Percentiles rank a stretch among this genome's conserved stretches.
Conservation (phyloP, 83 land plant species). For the Diphasiastrum complanatum region DNA sequence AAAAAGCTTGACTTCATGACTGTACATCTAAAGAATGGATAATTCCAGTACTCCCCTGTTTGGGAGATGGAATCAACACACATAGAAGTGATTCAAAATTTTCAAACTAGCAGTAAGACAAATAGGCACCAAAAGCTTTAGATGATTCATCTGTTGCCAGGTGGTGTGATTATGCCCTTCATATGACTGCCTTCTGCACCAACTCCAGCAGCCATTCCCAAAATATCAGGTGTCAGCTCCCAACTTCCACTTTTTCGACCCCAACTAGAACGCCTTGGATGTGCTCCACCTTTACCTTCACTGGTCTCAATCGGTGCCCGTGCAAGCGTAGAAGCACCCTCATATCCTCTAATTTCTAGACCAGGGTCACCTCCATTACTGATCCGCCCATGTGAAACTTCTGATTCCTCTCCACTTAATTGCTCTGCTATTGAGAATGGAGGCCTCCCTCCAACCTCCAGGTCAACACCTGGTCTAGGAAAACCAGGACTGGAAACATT, state of each 20-base stretch:
- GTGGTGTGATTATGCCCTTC: constrained; percentile 23
- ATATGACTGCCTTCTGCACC: constrained; percentile 3
- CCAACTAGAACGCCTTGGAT: constrained; percentile 87
- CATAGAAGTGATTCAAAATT: too few relatives aligned
- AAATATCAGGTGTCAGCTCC: constrained; percentile 85
- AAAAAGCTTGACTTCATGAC: too few relatives aligned
- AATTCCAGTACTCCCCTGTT: too few relatives aligned
- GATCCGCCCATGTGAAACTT: constrained; percentile 30
- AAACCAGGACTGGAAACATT: constrained; percentile 23
- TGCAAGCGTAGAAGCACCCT: neutral
- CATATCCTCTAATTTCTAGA: constrained; percentile 19
- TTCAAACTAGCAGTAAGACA: too few relatives aligned
- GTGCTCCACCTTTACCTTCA: constrained; percentile 20
- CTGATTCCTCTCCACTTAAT: constrained; percentile 29
- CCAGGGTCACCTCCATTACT: constrained; percentile 35
- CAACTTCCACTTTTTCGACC: constrained; percentile 94
- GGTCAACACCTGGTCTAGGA: constrained; percentile 48
- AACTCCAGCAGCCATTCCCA: constrained; percentile 53
- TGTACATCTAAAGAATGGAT: too few relatives aligned
- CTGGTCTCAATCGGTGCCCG: constrained; percentile 15
- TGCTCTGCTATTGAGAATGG: constrained; percentile 30
- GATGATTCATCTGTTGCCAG: constrained; percentile 23
- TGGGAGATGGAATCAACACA: too few relatives aligned
- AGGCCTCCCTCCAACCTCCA: constrained; percentile 47
- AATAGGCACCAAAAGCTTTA: too few relatives aligned